Evolutionary conservation across 2,329 filamentous ascomycete species (phyloP).

Genomic region (Ambrosiella cleistominuta): DNA sequence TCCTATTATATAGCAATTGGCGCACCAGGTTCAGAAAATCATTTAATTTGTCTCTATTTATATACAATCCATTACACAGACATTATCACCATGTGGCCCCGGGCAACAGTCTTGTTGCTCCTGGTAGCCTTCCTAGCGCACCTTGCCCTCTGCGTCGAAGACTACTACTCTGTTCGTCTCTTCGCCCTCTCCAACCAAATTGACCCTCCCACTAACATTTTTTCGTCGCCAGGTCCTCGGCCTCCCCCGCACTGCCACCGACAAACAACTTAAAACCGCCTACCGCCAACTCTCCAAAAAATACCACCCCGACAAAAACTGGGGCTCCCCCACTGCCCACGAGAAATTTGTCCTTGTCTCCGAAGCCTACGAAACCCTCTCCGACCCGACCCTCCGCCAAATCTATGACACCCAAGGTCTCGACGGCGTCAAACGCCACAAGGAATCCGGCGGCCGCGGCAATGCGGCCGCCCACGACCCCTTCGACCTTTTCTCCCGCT

Average conservation of each 20-base stretch:
- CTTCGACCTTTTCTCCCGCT: slow-evolving; percentile 89
- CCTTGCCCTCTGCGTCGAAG: slow-evolving; percentile 42
- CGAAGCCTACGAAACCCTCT: slow-evolving; percentile 87
- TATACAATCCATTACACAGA: neutral
- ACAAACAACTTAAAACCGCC: slow-evolving; percentile 81
- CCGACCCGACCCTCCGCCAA: slow-evolving; percentile 58
- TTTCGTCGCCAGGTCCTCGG: slow-evolving; percentile 47
- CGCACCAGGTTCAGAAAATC: neutral
- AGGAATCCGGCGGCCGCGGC: slow-evolving; percentile 45
- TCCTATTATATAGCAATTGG: neutral
- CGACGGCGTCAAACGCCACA: slow-evolving; percentile 72
- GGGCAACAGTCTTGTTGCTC: slow-evolving; percentile 27
- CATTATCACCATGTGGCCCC: slow-evolving; percentile 23
- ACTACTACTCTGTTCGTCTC: slow-evolving; percentile 56
- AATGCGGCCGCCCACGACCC: slow-evolving; percentile 55
- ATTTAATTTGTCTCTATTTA: neutral
- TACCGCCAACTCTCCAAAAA: slow-evolving; percentile 89
- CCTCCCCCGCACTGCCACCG: slow-evolving; percentile 59
- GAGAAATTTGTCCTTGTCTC: slow-evolving; percentile 87
- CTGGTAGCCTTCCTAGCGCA: slow-evolving; percentile 37
- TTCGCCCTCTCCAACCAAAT: neutral
- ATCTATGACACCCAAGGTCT: slow-evolving; percentile 93
- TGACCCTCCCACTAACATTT: neutral
- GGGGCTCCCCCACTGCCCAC: slow-evolving; percentile 60
- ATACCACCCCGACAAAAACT: slow-evolving; percentile 95